These are phyloP conservation scores for Musa itinerans DNA, from an alignment of 176 grass and related monocot genomes.

Conservation along the genomic window DNA sequence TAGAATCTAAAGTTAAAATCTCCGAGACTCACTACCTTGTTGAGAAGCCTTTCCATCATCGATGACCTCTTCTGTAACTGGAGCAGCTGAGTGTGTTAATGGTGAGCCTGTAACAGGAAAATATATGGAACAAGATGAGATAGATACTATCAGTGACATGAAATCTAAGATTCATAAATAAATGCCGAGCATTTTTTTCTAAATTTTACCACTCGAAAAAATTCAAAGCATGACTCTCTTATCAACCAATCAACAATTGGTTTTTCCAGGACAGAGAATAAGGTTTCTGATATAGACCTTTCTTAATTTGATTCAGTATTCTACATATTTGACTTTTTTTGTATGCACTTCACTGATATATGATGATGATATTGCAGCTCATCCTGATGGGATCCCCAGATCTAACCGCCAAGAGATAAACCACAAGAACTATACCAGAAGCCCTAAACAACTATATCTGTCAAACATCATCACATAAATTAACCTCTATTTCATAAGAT, in stretches of 20 bases:
- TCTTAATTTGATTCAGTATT: too few relatives aligned
- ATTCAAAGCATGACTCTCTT: too few relatives aligned
- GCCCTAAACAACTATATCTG: not conserved
- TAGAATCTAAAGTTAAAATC: not conserved
- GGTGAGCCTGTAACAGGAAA: constrained; percentile 1
- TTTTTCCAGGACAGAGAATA: too few relatives aligned
- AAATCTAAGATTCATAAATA: too few relatives aligned
- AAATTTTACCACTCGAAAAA: too few relatives aligned
- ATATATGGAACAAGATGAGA: not conserved
- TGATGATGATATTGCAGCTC: not conserved
- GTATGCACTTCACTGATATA: not conserved
- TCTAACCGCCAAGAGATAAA: not conserved
- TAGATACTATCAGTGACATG: too few relatives aligned
- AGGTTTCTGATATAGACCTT: too few relatives aligned
- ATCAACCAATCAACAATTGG: too few relatives aligned
- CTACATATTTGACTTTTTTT: not conserved
- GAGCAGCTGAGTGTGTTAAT: not conserved
- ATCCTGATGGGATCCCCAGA: not conserved
- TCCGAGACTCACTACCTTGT: constrained; percentile 11
- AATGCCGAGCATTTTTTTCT: too few relatives aligned
- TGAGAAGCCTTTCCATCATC: constrained; percentile 5
- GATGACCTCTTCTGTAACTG: not conserved
- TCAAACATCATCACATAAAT: not conserved
- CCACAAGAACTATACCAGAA: too few relatives aligned
- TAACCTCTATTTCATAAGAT: not conserved